phyloP scores from a whole-genome alignment of 139 green algal species.

The Chlamydomonas incerta region DNA sequence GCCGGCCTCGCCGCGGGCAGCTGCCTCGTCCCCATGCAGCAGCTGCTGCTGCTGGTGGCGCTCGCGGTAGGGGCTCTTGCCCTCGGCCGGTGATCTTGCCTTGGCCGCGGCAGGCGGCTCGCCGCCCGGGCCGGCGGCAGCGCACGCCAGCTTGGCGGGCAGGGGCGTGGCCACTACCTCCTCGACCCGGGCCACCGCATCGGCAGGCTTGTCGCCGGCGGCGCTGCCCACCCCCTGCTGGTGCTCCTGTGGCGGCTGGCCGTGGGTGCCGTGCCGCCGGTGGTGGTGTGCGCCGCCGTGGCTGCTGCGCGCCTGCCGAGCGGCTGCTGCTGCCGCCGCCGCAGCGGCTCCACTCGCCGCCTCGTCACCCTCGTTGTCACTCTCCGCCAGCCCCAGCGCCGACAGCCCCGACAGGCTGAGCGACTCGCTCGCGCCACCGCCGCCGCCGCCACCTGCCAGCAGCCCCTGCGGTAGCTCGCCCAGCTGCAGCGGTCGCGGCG shows the following conservation, averaged over 20 bases:
- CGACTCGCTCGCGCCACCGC: not conserved
- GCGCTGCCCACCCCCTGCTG: not conserved
- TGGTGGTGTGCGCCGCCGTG: not conserved
- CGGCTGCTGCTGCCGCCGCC: not conserved
- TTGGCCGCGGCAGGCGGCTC: too few relatives aligned
- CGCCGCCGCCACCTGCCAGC: not conserved
- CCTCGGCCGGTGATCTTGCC: too few relatives aligned
- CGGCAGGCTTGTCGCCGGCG: too few relatives aligned
- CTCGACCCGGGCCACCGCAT: not conserved
- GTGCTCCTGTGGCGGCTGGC: not conserved
- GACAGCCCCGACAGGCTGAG: slow-evolving; percentile 18
- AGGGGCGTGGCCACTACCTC: too few relatives aligned
- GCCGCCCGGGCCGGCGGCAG: too few relatives aligned
- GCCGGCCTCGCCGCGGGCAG: too few relatives aligned
- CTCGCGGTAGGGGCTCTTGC: too few relatives aligned
- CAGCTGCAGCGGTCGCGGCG: not conserved
- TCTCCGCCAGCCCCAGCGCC: slow-evolving; percentile 9
- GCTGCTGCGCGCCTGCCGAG: not conserved
- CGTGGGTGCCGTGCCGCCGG: not conserved
- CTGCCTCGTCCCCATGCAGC: too few relatives aligned
- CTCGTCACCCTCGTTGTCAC: slow-evolving; percentile 8
- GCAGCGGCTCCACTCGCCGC: not conserved
- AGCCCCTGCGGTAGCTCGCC: not conserved
- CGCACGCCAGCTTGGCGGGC: too few relatives aligned
- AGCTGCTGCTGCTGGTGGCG: not conserved